Conservation (phyloP, 176 grass and related monocot species). For the Triticum turgidum region DNA sequence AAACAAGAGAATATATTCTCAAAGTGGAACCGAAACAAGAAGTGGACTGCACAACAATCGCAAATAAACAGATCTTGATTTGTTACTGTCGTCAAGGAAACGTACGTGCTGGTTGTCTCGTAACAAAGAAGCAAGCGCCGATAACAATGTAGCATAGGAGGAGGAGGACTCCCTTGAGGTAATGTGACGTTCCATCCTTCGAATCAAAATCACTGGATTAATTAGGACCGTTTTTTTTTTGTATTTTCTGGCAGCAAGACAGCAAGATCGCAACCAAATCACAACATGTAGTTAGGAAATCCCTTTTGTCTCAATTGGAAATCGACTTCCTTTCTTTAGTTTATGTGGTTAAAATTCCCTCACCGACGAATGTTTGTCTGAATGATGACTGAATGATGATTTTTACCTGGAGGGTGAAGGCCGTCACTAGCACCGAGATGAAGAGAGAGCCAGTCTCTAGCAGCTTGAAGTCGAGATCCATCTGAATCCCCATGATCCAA, state of each 20-base stretch:
- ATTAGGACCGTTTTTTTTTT: neutral
- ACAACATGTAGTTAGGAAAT: neutral
- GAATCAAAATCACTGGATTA: neutral
- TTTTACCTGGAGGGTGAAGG: slow-evolving; percentile 78
- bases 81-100: neutral
- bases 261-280: neutral
- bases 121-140: slow-evolving; percentile 79
- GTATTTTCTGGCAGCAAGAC: neutral
- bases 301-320: neutral
- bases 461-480: slow-evolving; percentile 94
- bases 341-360: neutral
- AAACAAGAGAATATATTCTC: slow-evolving; percentile 15
- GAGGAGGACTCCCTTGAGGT: slow-evolving; percentile 80
- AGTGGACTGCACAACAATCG: neutral
- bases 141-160: slow-evolving; percentile 83
- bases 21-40: neutral
- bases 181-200: slow-evolving; percentile 86
- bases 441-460: slow-evolving; percentile 72
- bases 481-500: slow-evolving; percentile 78
- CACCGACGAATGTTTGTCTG: neutral
- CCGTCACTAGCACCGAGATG: slow-evolving; percentile 68
- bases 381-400: neutral
- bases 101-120: slow-evolving; percentile 58
- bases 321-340: neutral
- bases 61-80: neutral